These are phyloP conservation scores for Thermomucor indicae-seudaticae DNA, from an alignment of 371 early-diverging fungal species.

Conservation along the genomic window DNA sequence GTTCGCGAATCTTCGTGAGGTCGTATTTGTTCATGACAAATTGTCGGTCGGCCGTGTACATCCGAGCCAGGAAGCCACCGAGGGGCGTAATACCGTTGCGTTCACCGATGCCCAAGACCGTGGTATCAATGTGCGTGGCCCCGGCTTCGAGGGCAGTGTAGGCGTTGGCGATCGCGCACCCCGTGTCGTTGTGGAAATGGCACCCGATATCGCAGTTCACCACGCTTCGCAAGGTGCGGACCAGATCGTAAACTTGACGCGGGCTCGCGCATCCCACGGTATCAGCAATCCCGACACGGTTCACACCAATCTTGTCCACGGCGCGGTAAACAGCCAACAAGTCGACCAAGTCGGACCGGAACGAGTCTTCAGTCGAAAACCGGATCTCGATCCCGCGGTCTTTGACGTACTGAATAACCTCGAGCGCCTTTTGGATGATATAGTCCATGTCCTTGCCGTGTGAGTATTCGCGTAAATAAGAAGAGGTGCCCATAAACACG, in stretches of 20 bases:
- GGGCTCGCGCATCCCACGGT: conserved; percentile 98
- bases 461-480: conserved; percentile 90
- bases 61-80: conserved; percentile 90
- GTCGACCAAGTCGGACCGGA: conserved; percentile 94
- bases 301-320: conserved; percentile 93
- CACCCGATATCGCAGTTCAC: conserved; percentile 97
- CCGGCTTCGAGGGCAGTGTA: conserved; percentile 95
- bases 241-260: conserved; percentile 95
- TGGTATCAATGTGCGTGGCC: conserved; percentile 97
- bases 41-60: conserved; percentile 89
- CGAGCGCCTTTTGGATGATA: conserved; percentile 89
- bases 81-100: conserved; percentile 97
- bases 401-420: conserved; percentile 94
- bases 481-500: conserved; percentile 95
- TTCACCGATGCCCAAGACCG: conserved; percentile 96
- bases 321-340: conserved; percentile 89
- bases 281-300: conserved; percentile 97
- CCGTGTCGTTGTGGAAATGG: conserved; percentile 99
- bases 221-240: conserved; percentile 88
- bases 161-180: conserved; percentile 96
- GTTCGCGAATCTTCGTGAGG: conserved; percentile 84
- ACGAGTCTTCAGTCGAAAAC: conserved; percentile 96
- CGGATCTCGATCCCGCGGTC: conserved; percentile 93
- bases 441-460: conserved; percentile 98
- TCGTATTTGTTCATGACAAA: conserved; percentile 91